phyloP scores from a whole-genome alignment of 148 eudicot genomes.

The Nepenthes gracilis region DNA sequence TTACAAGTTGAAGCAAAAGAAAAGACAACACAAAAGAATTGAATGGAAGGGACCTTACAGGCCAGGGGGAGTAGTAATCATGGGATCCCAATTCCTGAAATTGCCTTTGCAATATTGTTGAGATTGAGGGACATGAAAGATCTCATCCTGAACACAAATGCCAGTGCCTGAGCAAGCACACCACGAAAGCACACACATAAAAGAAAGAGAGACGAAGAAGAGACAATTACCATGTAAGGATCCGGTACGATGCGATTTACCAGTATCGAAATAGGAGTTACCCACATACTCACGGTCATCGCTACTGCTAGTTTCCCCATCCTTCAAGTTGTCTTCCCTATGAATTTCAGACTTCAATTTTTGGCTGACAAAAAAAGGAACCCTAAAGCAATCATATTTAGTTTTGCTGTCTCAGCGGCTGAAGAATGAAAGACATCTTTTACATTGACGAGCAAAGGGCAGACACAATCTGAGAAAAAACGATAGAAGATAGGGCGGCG shows the following conservation, averaged over 20 bases:
- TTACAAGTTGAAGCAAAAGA: neutral
- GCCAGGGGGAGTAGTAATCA: conserved; percentile 99
- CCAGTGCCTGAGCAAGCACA: neutral
- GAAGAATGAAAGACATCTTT: too few species aligned
- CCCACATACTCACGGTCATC: conserved; percentile 51
- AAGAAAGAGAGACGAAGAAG: neutral
- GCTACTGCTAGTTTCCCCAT: conserved; percentile 74
- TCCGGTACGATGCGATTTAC: conserved; percentile 66
- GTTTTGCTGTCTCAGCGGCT: too few species aligned
- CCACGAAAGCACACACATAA: neutral
- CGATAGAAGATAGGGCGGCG: too few species aligned
- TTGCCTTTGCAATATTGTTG: conserved; percentile 76
- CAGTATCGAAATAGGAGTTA: conserved; percentile 58
- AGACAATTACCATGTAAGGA: conserved; percentile 70
- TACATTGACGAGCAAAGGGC: too few species aligned
- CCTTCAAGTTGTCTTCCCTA: neutral
- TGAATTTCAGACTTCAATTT: too few species aligned
- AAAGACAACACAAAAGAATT: neutral
- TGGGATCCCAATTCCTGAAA: conserved; percentile 92
- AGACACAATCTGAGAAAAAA: too few species aligned
- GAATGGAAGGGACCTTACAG: conserved; percentile 31
- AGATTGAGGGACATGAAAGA: conserved; percentile 90
- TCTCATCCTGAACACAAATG: conserved; percentile 61
- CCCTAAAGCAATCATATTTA: too few species aligned
- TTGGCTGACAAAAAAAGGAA: too few species aligned